Evolutionary conservation across 2,329 filamentous ascomycete genomes (phyloP), one percentile per base, ranked within the genome.

Genomic region (Shiraia sp.): DNA sequence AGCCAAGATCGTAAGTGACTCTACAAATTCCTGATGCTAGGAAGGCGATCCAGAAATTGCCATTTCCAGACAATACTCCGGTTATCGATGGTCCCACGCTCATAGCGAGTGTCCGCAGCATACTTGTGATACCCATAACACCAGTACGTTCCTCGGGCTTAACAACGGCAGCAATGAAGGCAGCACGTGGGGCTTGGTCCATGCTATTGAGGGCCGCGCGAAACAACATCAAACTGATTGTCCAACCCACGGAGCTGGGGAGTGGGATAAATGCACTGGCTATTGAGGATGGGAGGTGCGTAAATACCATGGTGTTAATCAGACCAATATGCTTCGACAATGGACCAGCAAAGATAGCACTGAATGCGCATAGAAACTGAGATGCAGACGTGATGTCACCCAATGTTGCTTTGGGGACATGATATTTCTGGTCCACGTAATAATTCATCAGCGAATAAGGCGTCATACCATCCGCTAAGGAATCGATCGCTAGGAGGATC

Each of bases 101-200:
- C 47, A 80, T 75, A 0, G 82, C 80, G 9, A 86, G 55, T 0
- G 82, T 86, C 6, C 82, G 72, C 19, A 86, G 45, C 57, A 81
- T 81, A 32, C 72, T 75, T 0, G 82, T 86, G 51, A 87, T 83
- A 10, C 84, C 84, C 81, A 87, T 83, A n/a, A 84, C 82, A 0
- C 82, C 83, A 0, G 84, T 87, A 2, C 83, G 72, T 64, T 87
- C 84, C 39, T 81, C 77, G 0, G 82, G 79, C 47, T 75, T 78
- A 2, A 87, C 83, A 0, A 85, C 81, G 0, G 82, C 82, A 1
- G 83, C 82, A 35, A 87, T 85, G 42, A 87, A 81, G 0, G 84
- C 83, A 1, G 82, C 72, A 2, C 84, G 74, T 0, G 84, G 84
- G 0, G 81, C 83, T 68, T 87, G 83, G 49, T 87, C 84, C 81